Conservation (phyloP, 2,329 filamentous ascomycete genomes). For the Xylaria sp. region DNA sequence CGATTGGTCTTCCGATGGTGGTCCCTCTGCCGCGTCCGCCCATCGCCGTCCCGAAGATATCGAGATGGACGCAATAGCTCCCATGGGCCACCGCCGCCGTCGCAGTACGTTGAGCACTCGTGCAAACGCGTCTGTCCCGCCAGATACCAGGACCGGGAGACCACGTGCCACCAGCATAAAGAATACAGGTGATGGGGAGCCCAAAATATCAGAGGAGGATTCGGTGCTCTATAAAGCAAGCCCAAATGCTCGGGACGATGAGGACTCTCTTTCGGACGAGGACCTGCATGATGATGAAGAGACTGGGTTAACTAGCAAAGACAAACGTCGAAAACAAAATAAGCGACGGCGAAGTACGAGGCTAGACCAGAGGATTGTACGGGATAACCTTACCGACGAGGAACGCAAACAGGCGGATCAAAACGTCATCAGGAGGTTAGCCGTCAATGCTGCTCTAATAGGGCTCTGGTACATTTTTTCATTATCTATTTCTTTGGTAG, state of each 20-base stretch:
- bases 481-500: slow-evolving; percentile 87
- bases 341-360: slow-evolving; percentile 74
- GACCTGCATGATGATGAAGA: slow-evolving; percentile 88
- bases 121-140: slow-evolving; percentile 41
- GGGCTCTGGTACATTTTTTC: slow-evolving; percentile 91
- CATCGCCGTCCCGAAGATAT: slow-evolving; percentile 55
- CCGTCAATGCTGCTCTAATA: slow-evolving; percentile 84
- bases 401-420: slow-evolving; percentile 81
- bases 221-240: slow-evolving; percentile 41
- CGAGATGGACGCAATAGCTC: slow-evolving; percentile 65
- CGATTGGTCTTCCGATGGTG: slow-evolving; percentile 48
- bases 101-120: slow-evolving; percentile 64
- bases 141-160: slow-evolving; percentile 40
- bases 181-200: slow-evolving; percentile 52
- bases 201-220: slow-evolving; percentile 60
- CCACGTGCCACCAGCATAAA: slow-evolving; percentile 46
- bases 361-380: slow-evolving; percentile 75
- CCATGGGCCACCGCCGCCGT: slow-evolving; percentile 63
- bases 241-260: slow-evolving; percentile 50
- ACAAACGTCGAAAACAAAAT: slow-evolving; percentile 73
- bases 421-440: slow-evolving; percentile 73
- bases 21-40: slow-evolving; percentile 39
- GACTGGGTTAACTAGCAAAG: slow-evolving; percentile 80
- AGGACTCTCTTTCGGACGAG: slow-evolving; percentile 73
- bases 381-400: slow-evolving; percentile 70